Conservation (phyloP, 2,329 filamentous ascomycete genomes). For the Chaetoscypha palmicola region DNA sequence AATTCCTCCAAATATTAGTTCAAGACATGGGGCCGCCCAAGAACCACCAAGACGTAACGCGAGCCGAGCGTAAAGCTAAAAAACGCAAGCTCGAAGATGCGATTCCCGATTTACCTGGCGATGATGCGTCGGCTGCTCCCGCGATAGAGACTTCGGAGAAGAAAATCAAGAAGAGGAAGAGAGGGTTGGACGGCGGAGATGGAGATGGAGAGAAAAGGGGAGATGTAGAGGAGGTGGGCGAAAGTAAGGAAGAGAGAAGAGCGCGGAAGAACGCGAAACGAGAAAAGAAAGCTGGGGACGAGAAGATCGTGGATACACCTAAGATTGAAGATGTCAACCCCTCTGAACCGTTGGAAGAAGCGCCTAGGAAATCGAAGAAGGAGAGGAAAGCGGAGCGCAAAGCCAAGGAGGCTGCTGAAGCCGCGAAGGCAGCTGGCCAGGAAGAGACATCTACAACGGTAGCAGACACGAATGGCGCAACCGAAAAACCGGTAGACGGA, state of each 20-base stretch:
- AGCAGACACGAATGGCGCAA: background rate
- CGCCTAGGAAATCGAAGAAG: slow-evolving; percentile 32
- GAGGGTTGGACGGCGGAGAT: slow-evolving; percentile 13
- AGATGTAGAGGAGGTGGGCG: slow-evolving; percentile 4
- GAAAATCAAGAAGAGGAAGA: slow-evolving; percentile 18
- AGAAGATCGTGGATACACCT: background rate
- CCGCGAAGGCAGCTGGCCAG: slow-evolving; percentile 7
- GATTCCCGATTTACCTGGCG: slow-evolving; percentile 29
- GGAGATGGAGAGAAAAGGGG: slow-evolving; percentile 13
- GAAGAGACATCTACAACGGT: background rate
- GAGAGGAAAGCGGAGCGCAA: slow-evolving; percentile 31
- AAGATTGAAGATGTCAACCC: slow-evolving; percentile 7
- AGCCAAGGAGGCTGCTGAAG: slow-evolving; percentile 27
- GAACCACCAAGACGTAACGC: slow-evolving; percentile 23
- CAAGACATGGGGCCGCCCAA: slow-evolving; percentile 23
- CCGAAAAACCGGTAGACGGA: background rate
- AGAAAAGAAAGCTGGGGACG: slow-evolving; percentile 8
- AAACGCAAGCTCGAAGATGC: slow-evolving; percentile 30
- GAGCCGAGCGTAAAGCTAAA: slow-evolving; percentile 31
- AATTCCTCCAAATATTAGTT: too few relatives aligned
- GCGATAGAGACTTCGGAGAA: background rate
- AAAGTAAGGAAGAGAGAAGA: slow-evolving; percentile 7
- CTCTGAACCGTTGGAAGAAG: slow-evolving; percentile 19
- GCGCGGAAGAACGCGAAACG: slow-evolving; percentile 10
- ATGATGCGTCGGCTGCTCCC: background rate